phyloP scores from a whole-genome alignment of 495 filamentous ascomycete species.

The Daldinia caldariorum region DNA sequence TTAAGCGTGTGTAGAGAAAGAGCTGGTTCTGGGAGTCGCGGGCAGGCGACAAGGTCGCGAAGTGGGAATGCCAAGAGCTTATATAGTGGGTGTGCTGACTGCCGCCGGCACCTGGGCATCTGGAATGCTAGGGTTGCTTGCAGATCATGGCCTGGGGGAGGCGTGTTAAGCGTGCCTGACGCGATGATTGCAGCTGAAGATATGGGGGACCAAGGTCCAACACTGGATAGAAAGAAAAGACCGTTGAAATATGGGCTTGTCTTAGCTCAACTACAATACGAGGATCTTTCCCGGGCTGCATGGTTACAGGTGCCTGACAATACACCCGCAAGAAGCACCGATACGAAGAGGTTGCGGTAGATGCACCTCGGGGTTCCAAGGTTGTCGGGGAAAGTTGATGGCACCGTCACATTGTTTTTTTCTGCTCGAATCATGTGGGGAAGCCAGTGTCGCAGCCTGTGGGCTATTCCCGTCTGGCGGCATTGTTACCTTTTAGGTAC shows the following conservation, averaged over 20 bases:
- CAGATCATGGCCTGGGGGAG: not conserved
- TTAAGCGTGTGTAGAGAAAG: not conserved
- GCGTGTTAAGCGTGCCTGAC: not conserved
- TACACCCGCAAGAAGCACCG: slow-evolving; percentile 26
- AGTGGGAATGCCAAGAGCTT: slow-evolving; percentile 8
- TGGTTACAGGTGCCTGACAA: slow-evolving; percentile 18
- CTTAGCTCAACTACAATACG: slow-evolving; percentile 12
- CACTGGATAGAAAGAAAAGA: not conserved
- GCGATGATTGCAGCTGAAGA: not conserved
- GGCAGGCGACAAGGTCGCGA: slow-evolving; percentile 4
- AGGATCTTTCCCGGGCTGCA: slow-evolving; percentile 15
- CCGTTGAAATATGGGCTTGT: not conserved
- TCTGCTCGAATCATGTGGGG: slow-evolving; percentile 35
- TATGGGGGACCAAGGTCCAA: not conserved
- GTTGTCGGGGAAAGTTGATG: slow-evolving; percentile 13
- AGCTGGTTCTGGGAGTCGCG: not conserved
- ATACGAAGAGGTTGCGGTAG: slow-evolving; percentile 13
- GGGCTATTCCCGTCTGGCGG: slow-evolving; percentile 12
- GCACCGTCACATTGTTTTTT: slow-evolving; percentile 37
- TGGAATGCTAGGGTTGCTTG: not conserved
- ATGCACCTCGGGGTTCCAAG: slow-evolving; percentile 14
- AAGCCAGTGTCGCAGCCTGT: slow-evolving; percentile 17
- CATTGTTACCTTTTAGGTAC: not conserved
- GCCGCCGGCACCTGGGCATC: slow-evolving; percentile 29
- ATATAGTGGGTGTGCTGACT: slow-evolving; percentile 27